phyloP scores from a whole-genome alignment of 1,284 basidiomycete species.

The Microbotryum lychnidis-dioicae region DNA sequence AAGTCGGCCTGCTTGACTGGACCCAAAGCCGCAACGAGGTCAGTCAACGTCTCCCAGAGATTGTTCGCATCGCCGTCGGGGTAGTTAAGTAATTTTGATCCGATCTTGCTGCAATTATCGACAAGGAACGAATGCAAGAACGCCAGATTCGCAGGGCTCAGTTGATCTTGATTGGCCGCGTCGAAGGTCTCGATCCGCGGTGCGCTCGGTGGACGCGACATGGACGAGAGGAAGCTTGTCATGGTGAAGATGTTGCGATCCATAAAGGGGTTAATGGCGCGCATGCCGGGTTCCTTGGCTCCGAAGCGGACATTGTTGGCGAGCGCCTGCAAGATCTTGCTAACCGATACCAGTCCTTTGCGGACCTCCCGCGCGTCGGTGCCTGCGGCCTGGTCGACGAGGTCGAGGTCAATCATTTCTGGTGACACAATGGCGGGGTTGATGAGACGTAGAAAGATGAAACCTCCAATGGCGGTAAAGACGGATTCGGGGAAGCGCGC shows the following conservation, averaged over 20 bases:
- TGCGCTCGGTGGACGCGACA: not conserved
- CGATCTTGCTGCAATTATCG: constrained; percentile 72
- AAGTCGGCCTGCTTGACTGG: not conserved
- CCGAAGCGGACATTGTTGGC: constrained; percentile 89
- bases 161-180: constrained; percentile 55
- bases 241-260: constrained; percentile 46
- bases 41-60: constrained; percentile 35
- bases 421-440: constrained; percentile 76
- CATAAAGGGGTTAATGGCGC: constrained; percentile 67
- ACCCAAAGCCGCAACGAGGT: constrained; percentile 3
- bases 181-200: constrained; percentile 53
- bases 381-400: constrained; percentile 53
- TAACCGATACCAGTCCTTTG: constrained; percentile 71
- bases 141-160: constrained; percentile 38
- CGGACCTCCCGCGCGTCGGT: constrained; percentile 48
- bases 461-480: constrained; percentile 57
- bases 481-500: constrained; percentile 40
- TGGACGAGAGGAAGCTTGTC: constrained; percentile 61
- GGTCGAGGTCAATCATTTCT: constrained; percentile 69
- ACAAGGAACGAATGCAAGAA: constrained; percentile 74
- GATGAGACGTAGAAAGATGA: constrained; percentile 70
- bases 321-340: constrained; percentile 83
- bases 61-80: constrained; percentile 55
- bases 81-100: constrained; percentile 48
- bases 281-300: constrained; percentile 73